Base-by-base conservation (phyloP, 2,329 filamentous ascomycete genomes). In the Aureobasidium sp. region DNA sequence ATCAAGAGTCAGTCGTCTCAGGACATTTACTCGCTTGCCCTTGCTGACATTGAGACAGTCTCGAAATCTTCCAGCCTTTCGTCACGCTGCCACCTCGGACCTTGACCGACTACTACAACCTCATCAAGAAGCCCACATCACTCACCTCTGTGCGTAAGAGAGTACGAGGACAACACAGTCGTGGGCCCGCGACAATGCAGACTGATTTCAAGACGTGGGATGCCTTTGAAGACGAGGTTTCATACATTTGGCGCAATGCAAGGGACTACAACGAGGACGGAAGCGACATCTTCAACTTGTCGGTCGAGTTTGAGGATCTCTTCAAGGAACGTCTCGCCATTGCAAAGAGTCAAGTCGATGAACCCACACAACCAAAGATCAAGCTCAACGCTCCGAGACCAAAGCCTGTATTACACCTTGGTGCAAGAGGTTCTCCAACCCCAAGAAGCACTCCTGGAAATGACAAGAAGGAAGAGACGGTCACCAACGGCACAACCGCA, bases 241-340 rank as follows among this genome's bases (percentile, higher is more conserved):
- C 86, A 68, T 81, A 90, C 58, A 86, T 97, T 47, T 97, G 92
- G 92, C 83, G 82, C 53, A 97, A 97, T 73, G 91, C 91, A 0
- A 88, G 86, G 69, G 87, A 87, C 63, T 97, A 93, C 78, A 97
- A 97, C 67, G 90, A 96, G 73, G 91, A 96, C 70, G 89, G 88
- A 4, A 96, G 92, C 70, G 88, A 91, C 17, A 92, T 96, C 57
- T 90, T 87, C 66, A 80, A 84, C 26, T 79, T 94, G 64, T 90
- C 91, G 0, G 84, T 86, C 53, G 86, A 94, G 64, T 83, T 97
- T 7, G 87, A 95, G 88, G 79, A 84, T 72, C 81, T 85, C 69
- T 92, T 95, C 71, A 79, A 84, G 57, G 79, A 82, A 44, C 80
- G 89, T 61, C 74, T 96, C 39, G 84, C 83, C 65, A 82, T 89